phyloP scores from a whole-genome alignment of 2,329 filamentous ascomycete species.

The Trichophyton schoenleinii region DNA sequence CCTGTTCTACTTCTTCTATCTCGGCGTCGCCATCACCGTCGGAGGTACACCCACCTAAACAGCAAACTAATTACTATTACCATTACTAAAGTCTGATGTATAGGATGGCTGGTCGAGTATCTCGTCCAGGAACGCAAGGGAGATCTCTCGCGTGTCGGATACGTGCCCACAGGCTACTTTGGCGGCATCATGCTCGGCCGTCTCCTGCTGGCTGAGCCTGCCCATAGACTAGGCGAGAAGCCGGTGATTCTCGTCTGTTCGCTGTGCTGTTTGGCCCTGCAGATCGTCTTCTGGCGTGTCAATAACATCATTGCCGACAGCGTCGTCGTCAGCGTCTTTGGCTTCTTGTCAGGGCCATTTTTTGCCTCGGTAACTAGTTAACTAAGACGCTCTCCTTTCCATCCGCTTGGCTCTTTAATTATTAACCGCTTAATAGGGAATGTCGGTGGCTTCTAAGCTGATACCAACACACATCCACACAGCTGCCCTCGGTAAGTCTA shows the following conservation, averaged over 20 bases:
- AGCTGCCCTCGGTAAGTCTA: slow-evolving; percentile 34
- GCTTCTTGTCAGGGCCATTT: slow-evolving; percentile 47
- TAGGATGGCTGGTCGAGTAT: slow-evolving; percentile 54
- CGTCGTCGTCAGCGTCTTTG: slow-evolving; percentile 42
- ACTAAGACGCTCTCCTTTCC: too few species aligned
- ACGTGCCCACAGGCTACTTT: slow-evolving; percentile 49
- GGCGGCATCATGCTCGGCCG: slow-evolving; percentile 47
- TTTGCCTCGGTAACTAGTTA: slow-evolving; percentile 42
- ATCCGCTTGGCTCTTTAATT: background rate
- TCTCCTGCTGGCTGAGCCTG: slow-evolving; percentile 47
- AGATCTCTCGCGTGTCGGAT: slow-evolving; percentile 45
- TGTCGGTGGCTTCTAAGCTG: slow-evolving; percentile 42
- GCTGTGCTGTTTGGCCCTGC: slow-evolving; percentile 40
- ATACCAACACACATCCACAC: slow-evolving; percentile 38
- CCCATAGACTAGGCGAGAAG: slow-evolving; percentile 45
- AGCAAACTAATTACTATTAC: background rate
- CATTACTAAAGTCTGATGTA: background rate
- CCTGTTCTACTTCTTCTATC: slow-evolving; percentile 64
- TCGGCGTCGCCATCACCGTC: slow-evolving; percentile 58
- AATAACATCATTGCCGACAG: slow-evolving; percentile 39
- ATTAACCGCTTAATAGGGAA: slow-evolving; percentile 29
- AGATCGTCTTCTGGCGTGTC: slow-evolving; percentile 47
- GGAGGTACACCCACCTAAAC: slow-evolving; percentile 38
- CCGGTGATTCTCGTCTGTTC: slow-evolving; percentile 46
- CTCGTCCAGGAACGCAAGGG: slow-evolving; percentile 49